phyloP scores from a whole-genome alignment of 371 early-diverging fungal genomes.

The Dinochytrium kinnereticum region DNA sequence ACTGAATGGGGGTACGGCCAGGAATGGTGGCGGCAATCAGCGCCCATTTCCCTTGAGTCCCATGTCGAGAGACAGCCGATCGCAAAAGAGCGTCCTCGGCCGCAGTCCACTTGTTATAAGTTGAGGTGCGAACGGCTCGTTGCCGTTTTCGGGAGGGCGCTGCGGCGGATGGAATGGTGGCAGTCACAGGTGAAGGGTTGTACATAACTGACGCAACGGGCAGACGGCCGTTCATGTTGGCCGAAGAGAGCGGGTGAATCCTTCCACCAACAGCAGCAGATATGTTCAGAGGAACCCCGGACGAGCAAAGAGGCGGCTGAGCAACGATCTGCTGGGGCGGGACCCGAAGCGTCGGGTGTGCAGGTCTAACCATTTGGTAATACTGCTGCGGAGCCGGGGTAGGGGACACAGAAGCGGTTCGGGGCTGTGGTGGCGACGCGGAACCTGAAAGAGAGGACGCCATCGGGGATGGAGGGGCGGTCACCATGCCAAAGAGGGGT shows the following conservation, averaged over 20 bases:
- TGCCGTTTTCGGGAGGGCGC: slow-evolving; percentile 5
- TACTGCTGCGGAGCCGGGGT: background rate
- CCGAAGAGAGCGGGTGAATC: slow-evolving; percentile 9
- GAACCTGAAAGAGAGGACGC: background rate
- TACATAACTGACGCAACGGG: background rate
- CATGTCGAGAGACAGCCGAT: slow-evolving; percentile 28
- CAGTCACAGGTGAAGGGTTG: background rate
- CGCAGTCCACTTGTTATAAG: slow-evolving; percentile 42
- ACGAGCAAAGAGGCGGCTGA: background rate
- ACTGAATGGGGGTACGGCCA: slow-evolving; percentile 70
- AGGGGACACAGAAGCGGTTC: background rate
- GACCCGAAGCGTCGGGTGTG: background rate
- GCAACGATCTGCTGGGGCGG: background rate
- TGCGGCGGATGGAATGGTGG: background rate
- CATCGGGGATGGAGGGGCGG: slow-evolving; percentile 9
- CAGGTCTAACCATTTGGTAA: background rate
- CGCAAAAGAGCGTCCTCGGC: slow-evolving; percentile 38
- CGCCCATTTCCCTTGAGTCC: slow-evolving; percentile 60
- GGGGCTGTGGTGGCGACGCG: background rate
- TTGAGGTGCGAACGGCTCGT: background rate
- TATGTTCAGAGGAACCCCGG: background rate
- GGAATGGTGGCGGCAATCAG: slow-evolving; percentile 67
- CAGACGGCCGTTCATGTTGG: slow-evolving; percentile 10
- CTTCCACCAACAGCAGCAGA: background rate
- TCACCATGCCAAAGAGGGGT: background rate